Conservation (phyloP, 2,329 filamentous ascomycete genomes). For the Didymella arachidicola region DNA sequence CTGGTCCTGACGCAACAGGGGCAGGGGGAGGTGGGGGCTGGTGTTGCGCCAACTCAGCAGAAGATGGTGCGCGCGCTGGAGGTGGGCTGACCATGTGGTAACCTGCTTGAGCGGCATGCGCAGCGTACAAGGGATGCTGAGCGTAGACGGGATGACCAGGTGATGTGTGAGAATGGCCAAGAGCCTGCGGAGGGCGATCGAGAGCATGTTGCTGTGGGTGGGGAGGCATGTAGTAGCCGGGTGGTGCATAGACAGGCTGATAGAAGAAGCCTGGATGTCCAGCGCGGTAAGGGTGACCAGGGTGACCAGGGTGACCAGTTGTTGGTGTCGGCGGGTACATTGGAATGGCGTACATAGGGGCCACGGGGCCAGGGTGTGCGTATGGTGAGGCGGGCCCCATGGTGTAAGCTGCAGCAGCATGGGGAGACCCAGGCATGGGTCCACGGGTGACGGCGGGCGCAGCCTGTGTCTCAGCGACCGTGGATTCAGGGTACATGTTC, state of each 20-base stretch:
- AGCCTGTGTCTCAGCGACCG: constrained; percentile 82
- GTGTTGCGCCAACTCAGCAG: constrained; percentile 52
- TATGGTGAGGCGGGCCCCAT: constrained; percentile 64
- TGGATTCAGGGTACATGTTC: constrained; percentile 97
- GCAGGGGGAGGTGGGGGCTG: constrained; percentile 46
- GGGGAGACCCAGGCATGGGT: constrained; percentile 68
- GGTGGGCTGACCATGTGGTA: constrained; percentile 49
- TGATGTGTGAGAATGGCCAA: constrained; percentile 51
- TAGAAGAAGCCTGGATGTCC: constrained; percentile 44
- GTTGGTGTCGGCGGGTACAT: constrained; percentile 53
- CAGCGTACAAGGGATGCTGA: constrained; percentile 37
- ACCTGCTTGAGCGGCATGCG: constrained; percentile 44
- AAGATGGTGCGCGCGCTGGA: constrained; percentile 53
- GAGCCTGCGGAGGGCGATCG: constrained; percentile 51
- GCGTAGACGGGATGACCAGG: constrained; percentile 41
- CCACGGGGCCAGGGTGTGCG: constrained; percentile 53
- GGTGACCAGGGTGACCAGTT: constrained; percentile 49
- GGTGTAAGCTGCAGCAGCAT: constrained; percentile 59
- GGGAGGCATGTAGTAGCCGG: constrained; percentile 39
- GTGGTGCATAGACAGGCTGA: constrained; percentile 43
- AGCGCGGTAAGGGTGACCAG: constrained; percentile 48
- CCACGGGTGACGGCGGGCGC: constrained; percentile 82
- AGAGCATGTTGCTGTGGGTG: constrained; percentile 34
- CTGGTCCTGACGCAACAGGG: constrained; percentile 33
- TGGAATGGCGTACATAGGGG: constrained; percentile 52